phyloP scores from a whole-genome alignment of 2,329 filamentous ascomycete species.

The Huntiella omanensis region DNA sequence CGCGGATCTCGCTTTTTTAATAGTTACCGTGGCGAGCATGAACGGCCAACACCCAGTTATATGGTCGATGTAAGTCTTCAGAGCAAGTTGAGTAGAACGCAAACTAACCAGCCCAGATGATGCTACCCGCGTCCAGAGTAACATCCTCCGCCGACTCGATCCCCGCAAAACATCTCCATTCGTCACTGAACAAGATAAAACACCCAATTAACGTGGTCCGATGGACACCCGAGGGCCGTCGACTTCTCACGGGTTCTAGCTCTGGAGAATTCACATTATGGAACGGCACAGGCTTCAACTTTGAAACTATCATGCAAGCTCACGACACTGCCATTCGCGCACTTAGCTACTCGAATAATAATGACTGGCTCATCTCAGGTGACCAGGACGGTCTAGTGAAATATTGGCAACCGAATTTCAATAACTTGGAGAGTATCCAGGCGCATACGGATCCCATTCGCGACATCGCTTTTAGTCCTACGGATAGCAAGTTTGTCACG shows the following conservation, averaged over 20 bases:
- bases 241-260: conserved; percentile 79
- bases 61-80: conserved; percentile 56
- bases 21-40: conserved; percentile 51
- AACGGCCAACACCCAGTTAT: conserved; percentile 75
- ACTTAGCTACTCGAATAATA: conserved; percentile 76
- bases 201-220: conserved; percentile 92
- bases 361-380: conserved; percentile 91
- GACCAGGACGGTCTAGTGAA: conserved; percentile 93
- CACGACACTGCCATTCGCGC: conserved; percentile 77
- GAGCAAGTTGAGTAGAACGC: background rate
- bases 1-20: conserved; percentile 52
- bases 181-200: conserved; percentile 96
- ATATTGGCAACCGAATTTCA: conserved; percentile 98
- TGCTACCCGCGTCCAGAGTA: conserved; percentile 61
- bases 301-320: conserved; percentile 97
- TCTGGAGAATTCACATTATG: conserved; percentile 96
- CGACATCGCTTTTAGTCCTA: conserved; percentile 83
- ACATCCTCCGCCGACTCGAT: conserved; percentile 68
- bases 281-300: conserved; percentile 98
- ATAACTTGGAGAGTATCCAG: conserved; percentile 89
- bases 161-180: conserved; percentile 87
- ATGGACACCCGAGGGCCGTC: conserved; percentile 91
- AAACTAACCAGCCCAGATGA: conserved; percentile 38
- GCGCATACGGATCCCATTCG: conserved; percentile 80
- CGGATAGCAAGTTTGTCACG: conserved; percentile 88